Evolutionary conservation across 2,329 filamentous ascomycete genomes (phyloP), one percentile per base, ranked within the genome.

Genomic region (Cordyceps farinosa): DNA sequence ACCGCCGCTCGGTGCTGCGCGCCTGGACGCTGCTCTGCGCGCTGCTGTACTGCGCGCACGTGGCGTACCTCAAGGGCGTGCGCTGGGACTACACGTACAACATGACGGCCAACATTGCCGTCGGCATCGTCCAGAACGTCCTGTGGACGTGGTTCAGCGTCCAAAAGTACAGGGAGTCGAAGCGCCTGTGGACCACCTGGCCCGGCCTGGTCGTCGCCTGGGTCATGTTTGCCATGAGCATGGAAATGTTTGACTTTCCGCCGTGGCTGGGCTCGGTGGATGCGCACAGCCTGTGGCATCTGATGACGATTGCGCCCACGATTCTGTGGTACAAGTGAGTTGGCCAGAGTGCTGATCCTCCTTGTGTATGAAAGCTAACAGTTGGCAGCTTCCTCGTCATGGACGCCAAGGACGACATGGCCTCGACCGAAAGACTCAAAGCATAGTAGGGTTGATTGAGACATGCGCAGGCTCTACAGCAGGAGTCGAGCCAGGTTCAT

Each of bases 21-120:
- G 72, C 85, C 29, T 98, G 93, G 94, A 93, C 91, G 1, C 71
- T 82, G 13, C 68, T 91, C 8, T 99, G 95, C 73, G 74, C 85
- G 32, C 67, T 77, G 15, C 77, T 96, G 59, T 99, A 96, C 75
- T 72, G 82, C 32, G 79, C 84, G 61, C 95, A 99, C 73, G 87
- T 97, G 54, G 84, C 80, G 52, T 99, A 97, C 75, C 82, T 99
- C 61, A 91, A 89, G 72, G 86, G 92, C 69, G 91, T 93, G 81
- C 81, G 83, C 22, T 99, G 95, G 90, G 90, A 98, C 76, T 99
- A 99, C 75, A 90, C 89, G 5, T 99, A 99, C 79, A 99, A 99
- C 74, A 98, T 99, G 92, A 87, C 90, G 1, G 95, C 93, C 58
- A 99, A 98, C 71, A 90, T 99, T 27, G 86, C 84, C 3, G 85